phyloP scores from a whole-genome alignment of 2,329 filamentous ascomycete species.

The Aschersonia sp. region DNA sequence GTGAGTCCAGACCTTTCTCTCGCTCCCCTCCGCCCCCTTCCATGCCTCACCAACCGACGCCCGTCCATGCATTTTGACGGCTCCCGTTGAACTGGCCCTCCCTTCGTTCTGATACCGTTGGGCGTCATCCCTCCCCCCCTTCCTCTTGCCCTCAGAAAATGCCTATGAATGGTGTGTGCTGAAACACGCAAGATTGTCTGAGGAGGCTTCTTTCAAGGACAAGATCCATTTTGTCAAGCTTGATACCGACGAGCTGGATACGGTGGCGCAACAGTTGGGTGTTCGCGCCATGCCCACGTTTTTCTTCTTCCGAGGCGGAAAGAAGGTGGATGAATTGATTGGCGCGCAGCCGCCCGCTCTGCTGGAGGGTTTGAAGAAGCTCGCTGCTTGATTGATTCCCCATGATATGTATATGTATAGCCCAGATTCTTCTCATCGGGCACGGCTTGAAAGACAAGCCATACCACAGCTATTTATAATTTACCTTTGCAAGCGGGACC shows the following conservation, averaged over 20 bases:
- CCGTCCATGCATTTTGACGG: no score
- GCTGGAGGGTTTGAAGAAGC: constrained; percentile 6
- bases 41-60: no score
- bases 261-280: constrained; percentile 59
- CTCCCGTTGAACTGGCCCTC: no score
- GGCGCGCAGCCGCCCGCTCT: constrained; percentile 68
- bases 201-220: constrained; percentile 35
- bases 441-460: no score
- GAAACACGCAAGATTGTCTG: constrained; percentile 8
- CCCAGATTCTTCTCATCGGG: no score
- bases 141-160: background rate
- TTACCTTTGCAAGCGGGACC: no score
- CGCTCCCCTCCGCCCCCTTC: no score
- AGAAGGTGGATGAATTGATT: constrained; percentile 57
- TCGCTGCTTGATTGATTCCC: background rate
- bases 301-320: constrained; percentile 63
- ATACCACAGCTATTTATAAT: no score
- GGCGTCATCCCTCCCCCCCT: no score
- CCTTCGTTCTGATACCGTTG: no score
- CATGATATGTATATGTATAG: no score
- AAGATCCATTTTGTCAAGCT: constrained; percentile 69
- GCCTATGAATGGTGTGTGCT: background rate
- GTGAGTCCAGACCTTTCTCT: constrained; percentile 4
- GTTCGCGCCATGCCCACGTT: constrained; percentile 91
- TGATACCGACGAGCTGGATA: constrained; percentile 69